Percentiles rank a stretch among this genome's conserved stretches.
These are phyloP conservation scores for Neospora caninum DNA, from an alignment of 169 alveolate genomes.

Conservation along the genomic window DNA sequence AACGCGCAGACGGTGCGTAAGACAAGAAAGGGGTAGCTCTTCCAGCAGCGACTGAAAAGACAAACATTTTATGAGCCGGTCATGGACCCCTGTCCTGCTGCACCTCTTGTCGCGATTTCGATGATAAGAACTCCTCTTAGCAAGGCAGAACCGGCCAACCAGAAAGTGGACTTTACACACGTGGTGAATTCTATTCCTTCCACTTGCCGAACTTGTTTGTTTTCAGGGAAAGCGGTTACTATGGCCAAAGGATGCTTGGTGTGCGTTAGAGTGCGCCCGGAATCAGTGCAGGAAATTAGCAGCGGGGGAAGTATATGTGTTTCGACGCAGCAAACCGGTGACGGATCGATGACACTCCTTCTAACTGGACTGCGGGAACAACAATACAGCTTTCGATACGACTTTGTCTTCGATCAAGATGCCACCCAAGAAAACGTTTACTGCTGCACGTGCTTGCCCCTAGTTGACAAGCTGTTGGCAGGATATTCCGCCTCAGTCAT, in stretches of 20 bases:
- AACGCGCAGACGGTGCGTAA: too few relatives aligned
- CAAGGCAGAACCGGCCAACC: too few relatives aligned
- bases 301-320: constrained; percentile 39
- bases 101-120: too few relatives aligned
- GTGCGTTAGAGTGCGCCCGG: constrained; percentile 58
- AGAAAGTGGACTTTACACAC: too few relatives aligned
- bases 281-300: constrained; percentile 27
- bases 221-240: neutral
- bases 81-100: too few relatives aligned
- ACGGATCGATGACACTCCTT: neutral
- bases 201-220: neutral
- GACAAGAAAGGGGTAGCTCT: too few relatives aligned
- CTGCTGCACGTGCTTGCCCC: constrained; percentile 78
- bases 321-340: neutral
- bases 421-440: constrained; percentile 80
- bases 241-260: constrained; percentile 52
- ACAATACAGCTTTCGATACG: constrained; percentile 72
- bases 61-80: too few relatives aligned
- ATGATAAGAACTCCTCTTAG: too few relatives aligned
- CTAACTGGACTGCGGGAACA: neutral
- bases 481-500: constrained; percentile 91
- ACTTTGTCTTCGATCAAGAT: constrained; percentile 76
- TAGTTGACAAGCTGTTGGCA: constrained; percentile 80
- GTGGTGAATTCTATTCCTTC: too few relatives aligned
- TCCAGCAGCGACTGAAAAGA: too few relatives aligned